Conservation (phyloP, 768 basidiomycete species). For the Amanita exitialis region DNA sequence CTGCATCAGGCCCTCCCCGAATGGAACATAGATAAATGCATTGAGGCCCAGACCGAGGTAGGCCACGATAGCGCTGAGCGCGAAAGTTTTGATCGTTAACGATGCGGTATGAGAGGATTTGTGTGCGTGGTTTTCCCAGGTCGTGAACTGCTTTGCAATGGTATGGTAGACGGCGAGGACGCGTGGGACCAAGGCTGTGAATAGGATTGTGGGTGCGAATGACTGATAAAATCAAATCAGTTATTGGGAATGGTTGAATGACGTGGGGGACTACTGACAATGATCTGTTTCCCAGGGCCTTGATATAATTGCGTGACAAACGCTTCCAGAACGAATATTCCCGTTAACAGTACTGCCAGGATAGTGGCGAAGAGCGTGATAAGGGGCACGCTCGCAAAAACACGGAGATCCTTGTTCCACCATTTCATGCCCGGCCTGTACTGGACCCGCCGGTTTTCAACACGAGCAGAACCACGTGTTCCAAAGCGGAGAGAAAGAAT, state of each 20-base stretch:
- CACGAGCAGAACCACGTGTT: slow-evolving; percentile 64
- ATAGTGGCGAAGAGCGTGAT: slow-evolving; percentile 64
- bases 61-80: slow-evolving; percentile 79
- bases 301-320: slow-evolving; percentile 85
- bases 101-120: slow-evolving; percentile 68
- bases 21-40: slow-evolving; percentile 95
- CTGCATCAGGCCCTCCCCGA: slow-evolving; percentile 77
- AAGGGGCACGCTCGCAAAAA: slow-evolving; percentile 60
- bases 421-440: slow-evolving; percentile 48
- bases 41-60: slow-evolving; percentile 87
- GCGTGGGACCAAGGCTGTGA: slow-evolving; percentile 71
- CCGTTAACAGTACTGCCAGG: slow-evolving; percentile 63
- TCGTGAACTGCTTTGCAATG: slow-evolving; percentile 59
- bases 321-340: slow-evolving; percentile 81
- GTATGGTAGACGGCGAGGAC: slow-evolving; percentile 65
- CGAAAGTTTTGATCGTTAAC: slow-evolving; percentile 86
- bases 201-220: slow-evolving; percentile 76
- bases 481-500: slow-evolving; percentile 78
- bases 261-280: slow-evolving; percentile 41
- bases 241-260: not conserved
- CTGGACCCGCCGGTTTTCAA: slow-evolving; percentile 62
- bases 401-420: slow-evolving; percentile 67
- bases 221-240: slow-evolving; percentile 31
- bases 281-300: slow-evolving; percentile 70
- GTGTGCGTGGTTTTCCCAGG: slow-evolving; percentile 89